Percentiles rank a stretch among this genome's conserved stretches.
phyloP scores from a whole-genome alignment of 371 early-diverging fungal genomes.

The Nematocida minor region DNA sequence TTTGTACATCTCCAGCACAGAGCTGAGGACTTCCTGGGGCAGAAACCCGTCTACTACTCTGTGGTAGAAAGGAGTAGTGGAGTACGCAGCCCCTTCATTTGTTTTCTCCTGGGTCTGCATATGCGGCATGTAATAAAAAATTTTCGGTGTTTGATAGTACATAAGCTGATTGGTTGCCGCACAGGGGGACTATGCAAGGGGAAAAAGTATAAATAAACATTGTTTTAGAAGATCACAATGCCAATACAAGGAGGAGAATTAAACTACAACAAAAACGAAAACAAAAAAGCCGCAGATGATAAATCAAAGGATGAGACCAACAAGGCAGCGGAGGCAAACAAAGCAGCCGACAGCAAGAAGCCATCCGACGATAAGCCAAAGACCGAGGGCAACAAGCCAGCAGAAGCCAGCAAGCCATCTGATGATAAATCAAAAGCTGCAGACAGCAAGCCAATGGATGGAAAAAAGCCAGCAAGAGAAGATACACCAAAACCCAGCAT shows the following conservation, averaged over 20 bases:
- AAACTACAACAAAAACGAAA: constrained; percentile 44
- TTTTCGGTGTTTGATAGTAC: not conserved
- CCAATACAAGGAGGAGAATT: constrained; percentile 53
- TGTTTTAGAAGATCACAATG: not conserved
- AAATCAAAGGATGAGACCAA: constrained; percentile 6
- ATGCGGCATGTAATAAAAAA: too few relatives aligned
- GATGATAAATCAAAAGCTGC: not conserved
- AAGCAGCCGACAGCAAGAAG: not conserved
- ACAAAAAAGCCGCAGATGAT: constrained; percentile 21
- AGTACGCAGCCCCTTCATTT: not conserved
- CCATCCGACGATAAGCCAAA: not conserved
- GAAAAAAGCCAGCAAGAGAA: not conserved
- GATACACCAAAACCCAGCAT: not conserved
- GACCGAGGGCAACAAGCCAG: not conserved
- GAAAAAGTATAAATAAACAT: constrained; percentile 49
- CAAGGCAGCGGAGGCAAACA: not conserved
- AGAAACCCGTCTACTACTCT: constrained; percentile 47
- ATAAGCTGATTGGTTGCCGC: constrained; percentile 5
- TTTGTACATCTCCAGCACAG: not conserved
- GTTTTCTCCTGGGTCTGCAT: not conserved
- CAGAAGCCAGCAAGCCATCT: too few relatives aligned
- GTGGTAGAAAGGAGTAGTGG: constrained; percentile 34
- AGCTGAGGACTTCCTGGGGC: constrained; percentile 4
- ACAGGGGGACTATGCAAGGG: not conserved
- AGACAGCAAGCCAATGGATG: not conserved